A percentile compares a stretch with the other conserved stretches of the same genome.
phyloP scores from a whole-genome alignment of 2,329 filamentous ascomycete genomes.

The Botryosphaeria dothidea region DNA sequence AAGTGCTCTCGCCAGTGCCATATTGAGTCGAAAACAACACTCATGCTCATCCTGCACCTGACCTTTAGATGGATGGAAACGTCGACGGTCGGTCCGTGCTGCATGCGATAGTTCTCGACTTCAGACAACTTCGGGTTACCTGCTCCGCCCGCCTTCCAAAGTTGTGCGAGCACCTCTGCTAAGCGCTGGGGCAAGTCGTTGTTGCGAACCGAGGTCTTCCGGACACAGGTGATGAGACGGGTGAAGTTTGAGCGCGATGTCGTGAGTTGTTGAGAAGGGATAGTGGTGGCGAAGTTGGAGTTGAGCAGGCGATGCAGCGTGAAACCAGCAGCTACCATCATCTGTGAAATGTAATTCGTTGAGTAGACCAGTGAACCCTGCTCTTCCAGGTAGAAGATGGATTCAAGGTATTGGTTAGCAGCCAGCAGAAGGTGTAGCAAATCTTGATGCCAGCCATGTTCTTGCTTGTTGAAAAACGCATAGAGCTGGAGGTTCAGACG shows the following conservation, averaged over 20 bases:
- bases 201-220: conserved; percentile 71
- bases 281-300: conserved; percentile 69
- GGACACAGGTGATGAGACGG: conserved; percentile 68
- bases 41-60: conserved; percentile 83
- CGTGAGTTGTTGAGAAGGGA: conserved; percentile 61
- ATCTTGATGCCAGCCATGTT: conserved; percentile 53
- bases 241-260: conserved; percentile 67
- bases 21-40: conserved; percentile 79
- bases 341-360: conserved; percentile 79
- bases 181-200: conserved; percentile 80
- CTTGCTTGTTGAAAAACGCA: conserved; percentile 72
- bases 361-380: conserved; percentile 65
- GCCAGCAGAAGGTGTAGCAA: conserved; percentile 75
- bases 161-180: conserved; percentile 82
- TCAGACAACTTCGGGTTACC: conserved; percentile 22
- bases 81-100: conserved; percentile 48
- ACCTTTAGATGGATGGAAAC: conserved; percentile 77
- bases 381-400: conserved; percentile 53
- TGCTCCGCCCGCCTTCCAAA: conserved; percentile 66
- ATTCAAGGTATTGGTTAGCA: conserved; percentile 67
- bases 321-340: conserved; percentile 80
- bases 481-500: conserved; percentile 74
- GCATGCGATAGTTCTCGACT: conserved; percentile 15
- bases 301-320: conserved; percentile 75
- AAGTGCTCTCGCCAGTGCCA: conserved; percentile 77